Evolutionary conservation across 2,329 filamentous ascomycete species (phyloP).

Genomic region (Arthrobotrys iridis): DNA sequence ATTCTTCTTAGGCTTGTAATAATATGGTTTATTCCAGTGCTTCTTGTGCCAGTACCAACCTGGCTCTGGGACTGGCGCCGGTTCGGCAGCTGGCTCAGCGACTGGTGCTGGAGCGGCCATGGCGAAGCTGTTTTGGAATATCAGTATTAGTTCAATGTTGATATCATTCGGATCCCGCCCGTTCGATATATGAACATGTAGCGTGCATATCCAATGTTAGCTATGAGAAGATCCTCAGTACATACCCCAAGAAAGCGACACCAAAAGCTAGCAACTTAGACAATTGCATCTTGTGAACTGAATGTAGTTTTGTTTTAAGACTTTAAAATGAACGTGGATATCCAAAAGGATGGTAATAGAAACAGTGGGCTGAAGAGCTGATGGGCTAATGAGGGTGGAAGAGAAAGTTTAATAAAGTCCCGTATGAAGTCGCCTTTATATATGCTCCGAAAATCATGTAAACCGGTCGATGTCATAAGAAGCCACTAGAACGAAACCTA

Average conservation of each 20-base stretch:
- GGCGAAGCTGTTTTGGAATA: neutral
- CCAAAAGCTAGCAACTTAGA: neutral
- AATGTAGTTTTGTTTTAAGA: conserved; percentile 5
- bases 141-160: neutral
- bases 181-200: neutral
- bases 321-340: conserved; percentile 3
- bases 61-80: neutral
- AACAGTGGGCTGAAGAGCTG: neutral
- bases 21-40: neutral
- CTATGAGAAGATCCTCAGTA: neutral
- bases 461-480: too few relatives aligned
- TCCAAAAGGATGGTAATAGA: neutral
- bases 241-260: conserved; percentile 12
- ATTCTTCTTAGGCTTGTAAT: neutral
- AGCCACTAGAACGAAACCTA: too few relatives aligned
- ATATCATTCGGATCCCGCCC: neutral
- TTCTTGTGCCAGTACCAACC: neutral
- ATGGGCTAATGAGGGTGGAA: neutral
- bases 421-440: conserved; percentile 6
- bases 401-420: neutral
- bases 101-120: conserved; percentile 2
- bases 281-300: conserved; percentile 3
- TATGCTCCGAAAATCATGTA: neutral
- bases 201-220: neutral
- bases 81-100: neutral